These are phyloP conservation scores for Aureobasidium subglaciale DNA, from an alignment of 2,329 filamentous ascomycete genomes.

Conservation along the genomic window DNA sequence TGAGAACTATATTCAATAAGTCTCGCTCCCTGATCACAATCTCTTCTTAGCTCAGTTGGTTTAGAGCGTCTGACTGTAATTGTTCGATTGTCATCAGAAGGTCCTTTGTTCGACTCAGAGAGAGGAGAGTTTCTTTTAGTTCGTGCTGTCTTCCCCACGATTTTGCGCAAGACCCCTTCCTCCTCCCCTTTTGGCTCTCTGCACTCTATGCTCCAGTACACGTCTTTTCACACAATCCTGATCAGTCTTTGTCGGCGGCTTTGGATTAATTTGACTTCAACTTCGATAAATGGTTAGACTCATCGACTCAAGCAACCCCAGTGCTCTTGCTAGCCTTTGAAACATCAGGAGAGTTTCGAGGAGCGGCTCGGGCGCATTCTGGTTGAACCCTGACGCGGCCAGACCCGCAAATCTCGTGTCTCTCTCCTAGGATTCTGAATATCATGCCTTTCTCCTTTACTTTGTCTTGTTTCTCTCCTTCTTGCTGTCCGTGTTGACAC, in stretches of 20 bases:
- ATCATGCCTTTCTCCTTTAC: slow-evolving; percentile 1
- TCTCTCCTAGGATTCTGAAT: slow-evolving; percentile 2
- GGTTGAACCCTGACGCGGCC: slow-evolving; percentile 13
- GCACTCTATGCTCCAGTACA: background rate
- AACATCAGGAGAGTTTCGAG: slow-evolving; percentile 1
- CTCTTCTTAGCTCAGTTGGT: slow-evolving; percentile 15
- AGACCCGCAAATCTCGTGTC: slow-evolving; percentile 12
- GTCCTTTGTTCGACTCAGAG: slow-evolving; percentile 15
- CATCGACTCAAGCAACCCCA: background rate
- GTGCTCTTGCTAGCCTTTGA: background rate
- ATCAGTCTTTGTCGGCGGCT: no score
- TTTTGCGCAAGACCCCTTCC: no score
- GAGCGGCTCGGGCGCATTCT: slow-evolving; percentile 7
- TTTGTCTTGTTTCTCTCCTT: background rate
- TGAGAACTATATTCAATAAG: background rate
- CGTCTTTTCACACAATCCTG: no score
- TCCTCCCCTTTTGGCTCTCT: background rate
- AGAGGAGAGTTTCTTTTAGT: slow-evolving; percentile 5
- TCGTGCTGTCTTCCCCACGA: background rate
- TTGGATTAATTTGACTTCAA: no score
- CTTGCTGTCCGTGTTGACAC: background rate
- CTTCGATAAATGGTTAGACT: no score
- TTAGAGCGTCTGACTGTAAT: slow-evolving; percentile 15
- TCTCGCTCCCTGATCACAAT: background rate
- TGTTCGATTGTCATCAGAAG: slow-evolving; percentile 11